Evolutionary conservation across 192 early-diverging fungal genomes (phyloP), one percentile per base, ranked within the genome.

Genomic region (Kickxella alabastrina): DNA sequence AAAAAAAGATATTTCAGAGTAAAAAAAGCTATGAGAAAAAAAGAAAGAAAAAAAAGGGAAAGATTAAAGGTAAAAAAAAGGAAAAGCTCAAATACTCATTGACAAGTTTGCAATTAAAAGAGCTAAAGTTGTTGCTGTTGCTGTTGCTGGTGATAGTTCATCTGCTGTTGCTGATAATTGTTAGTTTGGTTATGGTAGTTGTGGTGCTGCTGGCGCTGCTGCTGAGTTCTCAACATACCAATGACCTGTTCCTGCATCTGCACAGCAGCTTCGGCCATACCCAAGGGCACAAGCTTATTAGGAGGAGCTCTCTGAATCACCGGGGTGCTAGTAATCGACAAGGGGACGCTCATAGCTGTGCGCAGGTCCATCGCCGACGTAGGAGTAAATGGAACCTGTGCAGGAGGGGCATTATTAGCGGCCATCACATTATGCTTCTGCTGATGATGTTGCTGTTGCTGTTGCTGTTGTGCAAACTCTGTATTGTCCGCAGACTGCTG

Each of bases 261-360:
- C 22, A 43, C 35, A 29, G 44, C 36, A 19, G 44, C 13, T 31
- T 19, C 41, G 22, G 43, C n/a, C 21, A 9, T 1, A 24, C 29
- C 22, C 15, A 28, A 17, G 1, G 36, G 36, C 6, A 38, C 3
- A 10, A 43, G 17, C 23, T 3, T 27, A 3, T n/a, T 43, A 8
- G 10, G 19, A 25, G 23, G 14, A 21, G 41, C 29, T 44, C 45
- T 31, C 25, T 23, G 31, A 17, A 52, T 61, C 21, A 47, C 41
- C 31, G 49, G 59, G 1, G 59, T 62, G 10, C 37, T 25, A 2
- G 52, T 25, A 10, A 54, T 39, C 6, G 59, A 62, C 15, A 65
- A 8, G 6, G 62, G 62, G 3, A 43, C 44, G 21, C 57, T 57
- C 62, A 65, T 56, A 6, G 54, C 55, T 19, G 46, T 34, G 23